A percentile compares a stretch with the other conserved stretches of the same genome.
phyloP scores from a whole-genome alignment of 2,329 filamentous ascomycete species.

The Ceratocystiopsis brevicomis region DNA sequence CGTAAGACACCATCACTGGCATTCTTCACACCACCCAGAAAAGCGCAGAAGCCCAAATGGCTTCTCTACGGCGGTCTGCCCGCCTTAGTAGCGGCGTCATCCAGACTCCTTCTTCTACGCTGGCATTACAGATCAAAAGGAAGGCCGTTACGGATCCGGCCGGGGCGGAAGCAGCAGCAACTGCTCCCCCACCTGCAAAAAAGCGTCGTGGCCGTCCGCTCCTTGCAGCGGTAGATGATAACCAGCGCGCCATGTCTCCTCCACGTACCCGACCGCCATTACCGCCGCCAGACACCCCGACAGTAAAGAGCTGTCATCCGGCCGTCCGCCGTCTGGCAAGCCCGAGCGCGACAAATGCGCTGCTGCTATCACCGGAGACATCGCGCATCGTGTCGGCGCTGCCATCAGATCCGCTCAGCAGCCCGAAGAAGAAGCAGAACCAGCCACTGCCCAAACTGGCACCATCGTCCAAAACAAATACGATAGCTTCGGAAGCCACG shows the following conservation, averaged over 20 bases:
- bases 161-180: background rate
- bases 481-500: background rate
- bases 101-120: slow-evolving; percentile 7
- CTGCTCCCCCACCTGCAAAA: slow-evolving; percentile 12
- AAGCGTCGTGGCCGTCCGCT: slow-evolving; percentile 8
- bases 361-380: slow-evolving; percentile 51
- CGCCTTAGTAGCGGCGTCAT: slow-evolving; percentile 21
- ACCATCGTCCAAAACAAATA: background rate
- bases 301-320: slow-evolving; percentile 10
- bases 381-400: slow-evolving; percentile 35
- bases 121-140: background rate
- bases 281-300: too few species aligned
- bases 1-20: background rate
- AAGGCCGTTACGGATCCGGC: background rate
- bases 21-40: too few species aligned
- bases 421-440: slow-evolving; percentile 14
- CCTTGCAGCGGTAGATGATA: background rate
- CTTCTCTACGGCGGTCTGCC: slow-evolving; percentile 16
- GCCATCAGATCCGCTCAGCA: slow-evolving; percentile 25
- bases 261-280: too few species aligned
- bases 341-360: slow-evolving; percentile 47
- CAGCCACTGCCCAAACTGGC: too few species aligned
- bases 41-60: slow-evolving; percentile 9
- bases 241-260: too few species aligned
- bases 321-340: slow-evolving; percentile 38